Evolutionary conservation across 1,284 basidiomycete genomes (phyloP).

Genomic region (Trametes polyzona): DNA sequence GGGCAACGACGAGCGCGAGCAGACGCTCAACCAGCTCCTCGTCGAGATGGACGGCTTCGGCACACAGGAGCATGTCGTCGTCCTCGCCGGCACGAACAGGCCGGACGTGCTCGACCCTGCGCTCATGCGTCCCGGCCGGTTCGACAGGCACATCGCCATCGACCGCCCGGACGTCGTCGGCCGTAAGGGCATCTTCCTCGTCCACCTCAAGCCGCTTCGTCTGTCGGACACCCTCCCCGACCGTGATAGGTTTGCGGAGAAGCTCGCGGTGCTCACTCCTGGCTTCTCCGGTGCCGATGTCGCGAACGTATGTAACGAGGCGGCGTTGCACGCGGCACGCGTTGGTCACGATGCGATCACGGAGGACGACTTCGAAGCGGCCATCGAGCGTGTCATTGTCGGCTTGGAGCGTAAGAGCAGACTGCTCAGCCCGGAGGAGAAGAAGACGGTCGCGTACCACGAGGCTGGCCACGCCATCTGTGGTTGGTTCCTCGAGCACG

Average conservation of each 20-base stretch:
- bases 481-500: constrained; percentile 98
- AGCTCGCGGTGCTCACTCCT: constrained; percentile 94
- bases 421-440: constrained; percentile 93
- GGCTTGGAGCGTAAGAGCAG: constrained; percentile 96
- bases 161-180: constrained; percentile 95
- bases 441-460: constrained; percentile 98
- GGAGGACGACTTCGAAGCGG: constrained; percentile 92
- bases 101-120: constrained; percentile 96
- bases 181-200: constrained; percentile 91
- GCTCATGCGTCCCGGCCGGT: constrained; percentile 95
- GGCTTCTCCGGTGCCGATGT: constrained; percentile 99
- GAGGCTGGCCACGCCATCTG: constrained; percentile 99
- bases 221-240: constrained; percentile 65
- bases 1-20: constrained; percentile 98
- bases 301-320: constrained; percentile 98
- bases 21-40: constrained; percentile 95
- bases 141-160: constrained; percentile 96
- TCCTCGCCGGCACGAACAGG: constrained; percentile 96
- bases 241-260: constrained; percentile 76
- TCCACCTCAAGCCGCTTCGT: constrained; percentile 89
- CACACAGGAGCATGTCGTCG: constrained; percentile 94
- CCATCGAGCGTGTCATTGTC: constrained; percentile 98
- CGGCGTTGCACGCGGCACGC: constrained; percentile 93
- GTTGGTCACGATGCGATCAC: constrained; percentile 80
- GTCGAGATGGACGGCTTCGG: constrained; percentile 99